These are phyloP conservation scores for Hypoxylon sp. DNA, from an alignment of 2,329 filamentous ascomycete species.

Conservation along the genomic window DNA sequence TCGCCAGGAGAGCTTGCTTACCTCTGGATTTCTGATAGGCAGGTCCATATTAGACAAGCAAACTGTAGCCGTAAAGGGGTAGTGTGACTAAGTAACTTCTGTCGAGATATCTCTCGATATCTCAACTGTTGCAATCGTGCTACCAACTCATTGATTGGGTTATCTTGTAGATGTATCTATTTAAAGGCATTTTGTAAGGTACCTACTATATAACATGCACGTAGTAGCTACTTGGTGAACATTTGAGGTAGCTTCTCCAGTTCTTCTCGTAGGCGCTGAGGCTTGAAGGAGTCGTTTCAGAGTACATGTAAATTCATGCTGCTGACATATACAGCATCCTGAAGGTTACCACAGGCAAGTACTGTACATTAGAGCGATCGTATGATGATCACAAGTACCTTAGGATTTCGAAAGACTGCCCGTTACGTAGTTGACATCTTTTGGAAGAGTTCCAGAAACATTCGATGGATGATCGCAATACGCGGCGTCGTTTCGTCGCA, in stretches of 20 bases:
- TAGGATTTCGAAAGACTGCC: not conserved
- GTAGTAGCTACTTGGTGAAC: not conserved
- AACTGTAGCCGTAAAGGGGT: not conserved
- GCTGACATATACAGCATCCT: not conserved
- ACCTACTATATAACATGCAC: not conserved
- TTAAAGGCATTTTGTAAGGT: not conserved
- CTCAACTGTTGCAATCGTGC: constrained; percentile 22
- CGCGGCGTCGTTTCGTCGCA: constrained; percentile 2
- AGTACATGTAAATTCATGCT: constrained; percentile 10
- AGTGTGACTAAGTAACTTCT: constrained; percentile 16
- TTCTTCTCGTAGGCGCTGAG: not conserved
- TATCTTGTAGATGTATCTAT: constrained; percentile 7
- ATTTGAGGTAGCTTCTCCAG: not conserved
- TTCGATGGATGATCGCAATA: constrained; percentile 32
- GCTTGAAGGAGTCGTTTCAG: constrained; percentile 5
- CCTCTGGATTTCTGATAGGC: constrained; percentile 4
- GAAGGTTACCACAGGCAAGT: not conserved
- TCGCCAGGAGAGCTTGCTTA: not conserved
- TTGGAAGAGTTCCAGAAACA: constrained; percentile 29
- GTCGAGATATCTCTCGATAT: constrained; percentile 9
- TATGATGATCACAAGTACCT: constrained; percentile 11
- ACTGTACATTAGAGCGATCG: constrained; percentile 6
- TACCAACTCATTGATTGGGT: constrained; percentile 14
- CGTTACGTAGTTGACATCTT: not conserved
- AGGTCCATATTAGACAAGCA: constrained; percentile 1